Conservation (phyloP, 257 asterid species). For the Ilex asprella region DNA sequence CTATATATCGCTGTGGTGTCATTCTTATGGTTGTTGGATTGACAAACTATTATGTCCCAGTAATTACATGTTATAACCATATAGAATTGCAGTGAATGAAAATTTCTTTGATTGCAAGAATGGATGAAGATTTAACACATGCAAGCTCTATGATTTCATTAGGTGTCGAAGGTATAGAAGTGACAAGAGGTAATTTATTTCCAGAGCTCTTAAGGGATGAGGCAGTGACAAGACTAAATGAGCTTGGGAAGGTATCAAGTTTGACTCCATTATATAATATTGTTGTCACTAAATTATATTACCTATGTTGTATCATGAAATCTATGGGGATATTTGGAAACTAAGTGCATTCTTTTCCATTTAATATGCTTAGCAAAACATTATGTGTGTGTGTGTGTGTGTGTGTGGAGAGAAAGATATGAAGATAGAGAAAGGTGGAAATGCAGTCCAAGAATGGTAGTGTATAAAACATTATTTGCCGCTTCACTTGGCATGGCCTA, state of each 20-base stretch:
- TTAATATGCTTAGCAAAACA: neutral
- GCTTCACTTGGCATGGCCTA: too few relatives aligned
- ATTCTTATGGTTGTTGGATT: too few relatives aligned
- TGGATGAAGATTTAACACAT: neutral
- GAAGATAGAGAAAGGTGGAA: too few relatives aligned
- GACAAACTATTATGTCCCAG: too few relatives aligned
- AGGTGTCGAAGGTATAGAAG: slow-evolving; percentile 38
- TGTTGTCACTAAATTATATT: neutral
- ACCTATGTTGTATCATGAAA: too few relatives aligned
- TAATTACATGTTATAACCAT: too few relatives aligned
- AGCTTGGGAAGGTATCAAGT: slow-evolving; percentile 71
- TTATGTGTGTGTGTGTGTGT: neutral
- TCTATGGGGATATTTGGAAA: neutral
- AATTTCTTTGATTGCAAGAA: neutral
- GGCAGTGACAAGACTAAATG: slow-evolving; percentile 68
- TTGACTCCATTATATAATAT: slow-evolving; percentile 7
- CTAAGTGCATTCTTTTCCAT: slow-evolving; percentile 1
- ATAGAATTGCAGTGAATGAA: too few relatives aligned
- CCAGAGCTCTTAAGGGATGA: slow-evolving; percentile 63
- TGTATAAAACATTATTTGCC: too few relatives aligned
- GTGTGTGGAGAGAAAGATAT: too few relatives aligned
- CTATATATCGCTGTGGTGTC: too few relatives aligned
- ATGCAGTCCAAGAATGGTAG: too few relatives aligned
- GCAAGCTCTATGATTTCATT: slow-evolving; percentile 7
- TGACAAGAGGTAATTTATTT: slow-evolving; percentile 25